Conservation (phyloP, 2,329 filamentous ascomycete genomes). For the Apiospora rasikravindrae region DNA sequence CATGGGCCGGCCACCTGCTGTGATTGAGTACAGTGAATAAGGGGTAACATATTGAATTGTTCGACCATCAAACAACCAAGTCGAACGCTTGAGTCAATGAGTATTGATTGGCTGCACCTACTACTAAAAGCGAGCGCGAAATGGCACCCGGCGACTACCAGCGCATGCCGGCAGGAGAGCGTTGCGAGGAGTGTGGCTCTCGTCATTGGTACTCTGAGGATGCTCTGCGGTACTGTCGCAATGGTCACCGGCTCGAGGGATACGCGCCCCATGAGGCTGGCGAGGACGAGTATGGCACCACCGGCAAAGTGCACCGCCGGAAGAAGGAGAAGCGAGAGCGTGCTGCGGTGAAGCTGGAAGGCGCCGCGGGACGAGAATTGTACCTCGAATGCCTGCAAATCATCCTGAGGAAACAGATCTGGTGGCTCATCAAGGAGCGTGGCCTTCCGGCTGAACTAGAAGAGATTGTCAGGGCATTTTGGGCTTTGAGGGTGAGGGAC, state of each 20-base stretch:
- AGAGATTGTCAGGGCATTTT: conserved; percentile 80
- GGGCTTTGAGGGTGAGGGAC: conserved; percentile 70
- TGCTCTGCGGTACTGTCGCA: conserved; percentile 78
- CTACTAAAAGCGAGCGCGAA: not conserved
- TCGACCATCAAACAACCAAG: not conserved
- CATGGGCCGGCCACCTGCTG: not conserved
- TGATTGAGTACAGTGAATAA: not conserved
- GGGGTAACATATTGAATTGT: not conserved
- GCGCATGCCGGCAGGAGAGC: conserved; percentile 57
- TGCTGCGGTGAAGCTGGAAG: conserved; percentile 61
- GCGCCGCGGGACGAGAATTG: conserved; percentile 73
- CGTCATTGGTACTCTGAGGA: conserved; percentile 75
- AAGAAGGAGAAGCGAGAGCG: conserved; percentile 63
- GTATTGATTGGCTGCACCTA: not conserved
- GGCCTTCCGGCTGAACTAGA: conserved; percentile 76
- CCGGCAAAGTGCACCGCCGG: conserved; percentile 59
- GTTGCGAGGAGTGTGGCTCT: conserved; percentile 71
- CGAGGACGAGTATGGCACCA: conserved; percentile 70
- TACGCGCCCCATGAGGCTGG: conserved; percentile 62
- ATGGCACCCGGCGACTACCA: conserved; percentile 53
- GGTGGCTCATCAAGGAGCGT: conserved; percentile 72
- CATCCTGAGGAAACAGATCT: conserved; percentile 79
- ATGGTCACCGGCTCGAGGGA: conserved; percentile 78
- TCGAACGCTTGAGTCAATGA: not conserved
- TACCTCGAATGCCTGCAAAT: conserved; percentile 87